A percentile compares a stretch with the other conserved stretches of the same genome.
These are phyloP conservation scores for Myxozyma neglecta DNA, from an alignment of 805 yeast species.

Conservation along the genomic window DNA sequence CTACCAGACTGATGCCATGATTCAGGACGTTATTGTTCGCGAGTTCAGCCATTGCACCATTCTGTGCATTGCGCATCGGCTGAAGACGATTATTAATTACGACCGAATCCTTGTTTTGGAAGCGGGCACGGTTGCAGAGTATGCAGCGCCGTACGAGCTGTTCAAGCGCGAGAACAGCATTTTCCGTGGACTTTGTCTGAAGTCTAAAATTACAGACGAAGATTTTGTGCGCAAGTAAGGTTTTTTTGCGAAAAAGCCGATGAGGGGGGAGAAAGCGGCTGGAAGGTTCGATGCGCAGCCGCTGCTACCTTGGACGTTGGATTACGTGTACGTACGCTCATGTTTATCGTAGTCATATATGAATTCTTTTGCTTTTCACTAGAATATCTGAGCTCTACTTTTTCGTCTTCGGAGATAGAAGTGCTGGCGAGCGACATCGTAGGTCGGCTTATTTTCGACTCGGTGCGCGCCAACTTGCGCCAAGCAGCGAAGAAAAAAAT, in stretches of 20 bases:
- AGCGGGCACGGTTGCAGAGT: conserved; percentile 72
- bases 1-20: conserved; percentile 65
- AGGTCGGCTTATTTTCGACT: too few species aligned
- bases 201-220: conserved; percentile 45
- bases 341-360: too few species aligned
- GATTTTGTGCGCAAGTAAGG: conserved; percentile 45
- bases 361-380: too few species aligned
- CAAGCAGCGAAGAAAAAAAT: too few species aligned
- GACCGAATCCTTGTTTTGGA: conserved; percentile 82
- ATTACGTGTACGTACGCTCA: too few species aligned
- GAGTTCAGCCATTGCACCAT: conserved; percentile 67
- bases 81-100: conserved; percentile 68
- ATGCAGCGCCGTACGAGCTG: conserved; percentile 58
- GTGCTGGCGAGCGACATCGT: too few species aligned
- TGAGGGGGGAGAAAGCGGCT: neutral
- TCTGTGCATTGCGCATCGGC: conserved; percentile 72
- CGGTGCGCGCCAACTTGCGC: neutral
- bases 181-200: conserved; percentile 52
- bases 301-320: too few species aligned
- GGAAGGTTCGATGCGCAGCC: too few species aligned
- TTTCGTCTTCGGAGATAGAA: too few species aligned
- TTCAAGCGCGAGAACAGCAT: conserved; percentile 46
- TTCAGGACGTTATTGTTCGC: conserved; percentile 57
- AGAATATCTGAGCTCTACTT: too few species aligned
- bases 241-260: neutral